Conservation (phyloP, 495 filamentous ascomycete species). For the Durotheca rogersii region DNA sequence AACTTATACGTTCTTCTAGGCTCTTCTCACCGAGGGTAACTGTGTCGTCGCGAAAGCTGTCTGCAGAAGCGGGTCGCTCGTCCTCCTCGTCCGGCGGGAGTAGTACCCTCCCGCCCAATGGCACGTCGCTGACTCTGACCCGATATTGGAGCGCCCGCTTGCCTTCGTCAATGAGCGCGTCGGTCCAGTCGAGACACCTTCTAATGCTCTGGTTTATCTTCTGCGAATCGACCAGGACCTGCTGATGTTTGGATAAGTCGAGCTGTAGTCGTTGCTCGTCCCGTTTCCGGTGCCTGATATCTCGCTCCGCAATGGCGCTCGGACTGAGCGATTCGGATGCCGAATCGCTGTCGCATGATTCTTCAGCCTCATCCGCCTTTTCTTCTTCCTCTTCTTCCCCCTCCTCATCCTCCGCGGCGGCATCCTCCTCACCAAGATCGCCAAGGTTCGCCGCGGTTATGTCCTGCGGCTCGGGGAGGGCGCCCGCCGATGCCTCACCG, state of each 20-base stretch:
- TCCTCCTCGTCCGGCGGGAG: conserved; percentile 63
- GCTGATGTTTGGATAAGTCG: conserved; percentile 85
- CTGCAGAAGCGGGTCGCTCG: conserved; percentile 17
- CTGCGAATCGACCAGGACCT: conserved; percentile 82
- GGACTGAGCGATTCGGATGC: conserved; percentile 51
- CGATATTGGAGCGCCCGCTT: conserved; percentile 81
- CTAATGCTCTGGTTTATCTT: conserved; percentile 93
- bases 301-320: conserved; percentile 43
- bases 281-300: conserved; percentile 50
- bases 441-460: conserved; percentile 41
- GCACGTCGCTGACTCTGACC: conserved; percentile 73
- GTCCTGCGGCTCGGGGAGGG: conserved; percentile 28
- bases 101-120: conserved; percentile 79
- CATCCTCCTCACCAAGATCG: conserved; percentile 55
- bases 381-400: conserved; percentile 28
- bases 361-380: conserved; percentile 44
- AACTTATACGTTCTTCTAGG: conserved; percentile 7
- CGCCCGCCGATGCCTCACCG: conserved; percentile 29
- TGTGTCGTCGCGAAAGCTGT: conserved; percentile 27
- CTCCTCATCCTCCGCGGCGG: conserved; percentile 30
- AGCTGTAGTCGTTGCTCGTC: conserved; percentile 78
- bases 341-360: conserved; percentile 43
- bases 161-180: conserved; percentile 84
- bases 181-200: conserved; percentile 80
- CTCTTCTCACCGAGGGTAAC: conserved; percentile 27